Base-by-base conservation (phyloP, 2,329 filamentous ascomycete species). In the Conoideocrella luteorostrata region DNA sequence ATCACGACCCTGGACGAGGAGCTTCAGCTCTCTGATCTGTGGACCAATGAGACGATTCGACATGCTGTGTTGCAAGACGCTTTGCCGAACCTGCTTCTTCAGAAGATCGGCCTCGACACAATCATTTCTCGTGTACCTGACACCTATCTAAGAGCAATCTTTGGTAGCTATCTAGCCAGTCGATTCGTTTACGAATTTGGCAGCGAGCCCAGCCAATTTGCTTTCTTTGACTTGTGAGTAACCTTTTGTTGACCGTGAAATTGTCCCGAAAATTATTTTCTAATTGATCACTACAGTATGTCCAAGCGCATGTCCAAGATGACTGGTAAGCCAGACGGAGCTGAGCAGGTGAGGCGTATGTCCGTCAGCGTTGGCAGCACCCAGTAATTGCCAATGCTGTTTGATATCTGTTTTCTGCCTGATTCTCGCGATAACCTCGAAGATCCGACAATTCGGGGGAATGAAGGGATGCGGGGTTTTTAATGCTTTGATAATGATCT, bases 1-100 rank as follows among this genome's bases (percentile, higher is more conserved):
- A 98, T 98, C 61, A 97, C 91, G n/a, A 86, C 86, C 55, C 78
- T 98, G 18, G 91, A 98, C 56, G 91, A 98, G 70, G 90, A 98
- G 68, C 74, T 98, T 42, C 93, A 98, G 68, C 82, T 85, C 62
- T 95, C 89, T 1, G 86, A 94, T 55, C 73, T 98, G 32, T 98
- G 93, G 93, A 74, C 86, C 53, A 87, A 95, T 58, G 72, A 86
- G 52, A 75, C 77, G 50, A 83, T 96, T 56, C 81, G 91, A 47
- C 74, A 80, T 50, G 82, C 82, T 1, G 86, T 97, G 1, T 74
- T 98, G 17, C 72, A 75, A 40, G 89, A 97, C 64, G 93, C 93
- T 7, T 76, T 98, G 40, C 93, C 93, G 1, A 80, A 82, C 47
- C 73, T 95, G 44, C 71, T 98, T 47, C 68, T 95, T 49, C 76